These are phyloP conservation scores for Cyclanthera cordifolia DNA, from an alignment of 306 rosid species.

Conservation along the genomic window DNA sequence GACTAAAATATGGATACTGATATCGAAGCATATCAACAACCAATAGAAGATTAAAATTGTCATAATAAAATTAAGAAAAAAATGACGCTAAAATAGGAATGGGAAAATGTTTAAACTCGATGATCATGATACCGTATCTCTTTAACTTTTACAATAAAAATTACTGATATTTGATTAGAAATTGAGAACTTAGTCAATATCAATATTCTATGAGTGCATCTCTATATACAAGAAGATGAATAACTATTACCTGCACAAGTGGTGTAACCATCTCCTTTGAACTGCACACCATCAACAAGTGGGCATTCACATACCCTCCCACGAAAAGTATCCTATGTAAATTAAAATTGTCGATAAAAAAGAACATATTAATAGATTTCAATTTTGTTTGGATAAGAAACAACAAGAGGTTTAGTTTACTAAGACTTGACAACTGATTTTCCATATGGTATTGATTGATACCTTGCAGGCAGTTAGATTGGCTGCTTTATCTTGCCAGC, in stretches of 20 bases:
- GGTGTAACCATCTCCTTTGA: constrained; percentile 97
- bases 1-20: background rate
- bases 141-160: background rate
- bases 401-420: too few species aligned
- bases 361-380: background rate
- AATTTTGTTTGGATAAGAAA: too few species aligned
- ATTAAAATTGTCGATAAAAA: constrained; percentile 13
- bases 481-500: constrained; percentile 80
- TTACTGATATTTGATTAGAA: background rate
- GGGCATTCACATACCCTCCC: constrained; percentile 99
- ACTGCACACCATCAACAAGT: constrained; percentile 87
- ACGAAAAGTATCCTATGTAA: constrained; percentile 82
- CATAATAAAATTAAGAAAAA: background rate
- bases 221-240: background rate
- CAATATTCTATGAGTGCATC: background rate
- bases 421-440: constrained; percentile 7
- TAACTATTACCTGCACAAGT: constrained; percentile 51
- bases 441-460: constrained; percentile 15
- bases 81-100: background rate
- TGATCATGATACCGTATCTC: background rate
- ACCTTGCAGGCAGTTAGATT: constrained; percentile 97
- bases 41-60: background rate
- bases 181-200: background rate
- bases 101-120: background rate
- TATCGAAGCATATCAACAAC: background rate